Conservation (phyloP, 2,329 filamentous ascomycete genomes). For the Ophiognomonia clavigignenti-juglandacearum region DNA sequence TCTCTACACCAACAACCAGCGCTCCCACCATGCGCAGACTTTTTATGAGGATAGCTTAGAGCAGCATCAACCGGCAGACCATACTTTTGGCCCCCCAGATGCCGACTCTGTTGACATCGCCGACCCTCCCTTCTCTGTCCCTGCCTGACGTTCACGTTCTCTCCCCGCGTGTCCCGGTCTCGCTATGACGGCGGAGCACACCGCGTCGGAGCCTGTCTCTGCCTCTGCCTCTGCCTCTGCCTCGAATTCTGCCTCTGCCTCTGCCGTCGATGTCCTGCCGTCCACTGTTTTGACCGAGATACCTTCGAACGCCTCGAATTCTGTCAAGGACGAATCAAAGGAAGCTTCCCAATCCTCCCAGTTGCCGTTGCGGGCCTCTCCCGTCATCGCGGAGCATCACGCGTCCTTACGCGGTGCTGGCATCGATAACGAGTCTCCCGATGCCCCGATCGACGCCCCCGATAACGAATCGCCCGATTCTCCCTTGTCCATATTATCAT, state of each 20-base stretch:
- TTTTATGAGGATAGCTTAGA: conserved; percentile 40
- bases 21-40: conserved; percentile 52
- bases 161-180: conserved; percentile 31
- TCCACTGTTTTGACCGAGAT: not conserved
- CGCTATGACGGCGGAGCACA: conserved; percentile 57
- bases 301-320: not conserved
- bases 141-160: conserved; percentile 5
- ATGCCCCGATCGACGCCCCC: too few relatives aligned
- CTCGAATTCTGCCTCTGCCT: too few relatives aligned
- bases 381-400: conserved; percentile 7
- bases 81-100: conserved; percentile 53
- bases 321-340: not conserved
- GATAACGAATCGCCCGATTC: conserved; percentile 9
- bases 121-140: conserved; percentile 38
- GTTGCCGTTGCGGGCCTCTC: conserved; percentile 2
- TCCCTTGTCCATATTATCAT: conserved; percentile 12
- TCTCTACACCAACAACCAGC: conserved; percentile 41
- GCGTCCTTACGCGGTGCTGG: not conserved
- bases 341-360: not conserved
- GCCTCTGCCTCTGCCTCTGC: too few relatives aligned
- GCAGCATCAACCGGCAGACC: conserved; percentile 46
- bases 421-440: too few relatives aligned
- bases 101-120: conserved; percentile 51
- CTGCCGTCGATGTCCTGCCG: not conserved
- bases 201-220: conserved; percentile 13